phyloP scores from a whole-genome alignment of 306 rosid genomes.

The Rosa lucieae region DNA sequence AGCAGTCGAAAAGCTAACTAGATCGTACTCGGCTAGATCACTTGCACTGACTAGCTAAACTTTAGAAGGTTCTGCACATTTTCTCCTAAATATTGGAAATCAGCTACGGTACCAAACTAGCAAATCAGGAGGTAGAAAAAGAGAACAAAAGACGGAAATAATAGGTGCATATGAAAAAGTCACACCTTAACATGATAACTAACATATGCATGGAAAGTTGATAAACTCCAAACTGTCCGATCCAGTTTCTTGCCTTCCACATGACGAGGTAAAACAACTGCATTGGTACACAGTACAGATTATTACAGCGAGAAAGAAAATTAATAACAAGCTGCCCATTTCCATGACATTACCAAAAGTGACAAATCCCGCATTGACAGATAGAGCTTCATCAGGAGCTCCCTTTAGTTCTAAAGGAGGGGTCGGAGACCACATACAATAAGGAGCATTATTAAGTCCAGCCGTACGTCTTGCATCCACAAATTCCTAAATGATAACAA shows the following conservation, averaged over 20 bases:
- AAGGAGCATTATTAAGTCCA: constrained; percentile 83
- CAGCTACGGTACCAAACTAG: background rate
- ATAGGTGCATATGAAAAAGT: constrained; percentile 18
- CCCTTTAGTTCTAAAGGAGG: constrained; percentile 75
- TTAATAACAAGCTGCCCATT: constrained; percentile 11
- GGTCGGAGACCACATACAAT: constrained; percentile 79
- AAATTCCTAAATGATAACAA: constrained; percentile 67
- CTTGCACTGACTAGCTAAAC: background rate
- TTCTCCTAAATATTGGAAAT: background rate
- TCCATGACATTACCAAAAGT: constrained; percentile 75
- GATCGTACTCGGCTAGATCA: background rate
- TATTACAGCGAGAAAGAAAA: constrained; percentile 20
- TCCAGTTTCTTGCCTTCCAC: constrained; percentile 89
- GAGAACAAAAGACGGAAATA: constrained; percentile 8
- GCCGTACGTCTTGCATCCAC: constrained; percentile 94
- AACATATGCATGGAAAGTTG: constrained; percentile 93
- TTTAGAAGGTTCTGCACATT: background rate
- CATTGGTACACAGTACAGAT: constrained; percentile 34
- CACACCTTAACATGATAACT: constrained; percentile 96
- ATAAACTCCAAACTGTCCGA: constrained; percentile 85
- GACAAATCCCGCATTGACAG: constrained; percentile 94
- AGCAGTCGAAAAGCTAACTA: background rate
- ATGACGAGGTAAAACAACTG: constrained; percentile 92
- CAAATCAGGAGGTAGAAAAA: background rate
- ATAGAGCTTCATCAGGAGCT: constrained; percentile 68